A percentile compares a stretch with the other conserved stretches of the same genome.
Conservation (phyloP, 2,329 filamentous ascomycete genomes). For the Canariomyces notabilis region DNA sequence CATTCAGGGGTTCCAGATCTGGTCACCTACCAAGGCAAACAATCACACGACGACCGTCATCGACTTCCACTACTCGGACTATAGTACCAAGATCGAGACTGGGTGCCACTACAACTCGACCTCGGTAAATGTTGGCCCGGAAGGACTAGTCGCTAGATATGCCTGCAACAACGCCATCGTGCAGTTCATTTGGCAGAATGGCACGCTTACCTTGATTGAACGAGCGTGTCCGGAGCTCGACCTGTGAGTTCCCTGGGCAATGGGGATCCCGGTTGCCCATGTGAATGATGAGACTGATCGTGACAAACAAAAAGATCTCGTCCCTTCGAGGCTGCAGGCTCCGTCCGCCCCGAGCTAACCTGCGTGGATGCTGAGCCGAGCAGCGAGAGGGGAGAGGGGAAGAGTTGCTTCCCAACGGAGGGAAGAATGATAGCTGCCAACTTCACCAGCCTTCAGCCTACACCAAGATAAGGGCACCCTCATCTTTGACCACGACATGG, state of each 20-base stretch:
- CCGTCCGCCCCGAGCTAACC: constrained; percentile 13
- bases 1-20: constrained; percentile 34
- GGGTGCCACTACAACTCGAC: constrained; percentile 40
- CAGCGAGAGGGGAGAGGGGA: constrained; percentile 15
- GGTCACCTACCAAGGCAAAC: constrained; percentile 26
- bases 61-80: constrained; percentile 39
- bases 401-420: constrained; percentile 13
- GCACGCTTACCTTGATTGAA: constrained; percentile 41
- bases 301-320: constrained; percentile 3
- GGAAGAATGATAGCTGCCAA: constrained; percentile 10
- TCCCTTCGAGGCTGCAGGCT: constrained; percentile 19
- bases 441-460: constrained; percentile 23
- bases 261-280: no score
- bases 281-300: background rate
- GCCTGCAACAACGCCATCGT: constrained; percentile 38
- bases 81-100: constrained; percentile 36
- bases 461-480: constrained; percentile 8
- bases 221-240: constrained; percentile 34
- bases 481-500: no score
- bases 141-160: constrained; percentile 34
- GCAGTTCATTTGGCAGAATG: constrained; percentile 40
- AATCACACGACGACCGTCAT: constrained; percentile 30
- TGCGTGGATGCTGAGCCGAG: constrained; percentile 14
- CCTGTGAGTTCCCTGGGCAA: constrained; percentile 12
- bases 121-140: constrained; percentile 33